phyloP scores from a whole-genome alignment of 129 eudicot species.

The Logfia minima region DNA sequence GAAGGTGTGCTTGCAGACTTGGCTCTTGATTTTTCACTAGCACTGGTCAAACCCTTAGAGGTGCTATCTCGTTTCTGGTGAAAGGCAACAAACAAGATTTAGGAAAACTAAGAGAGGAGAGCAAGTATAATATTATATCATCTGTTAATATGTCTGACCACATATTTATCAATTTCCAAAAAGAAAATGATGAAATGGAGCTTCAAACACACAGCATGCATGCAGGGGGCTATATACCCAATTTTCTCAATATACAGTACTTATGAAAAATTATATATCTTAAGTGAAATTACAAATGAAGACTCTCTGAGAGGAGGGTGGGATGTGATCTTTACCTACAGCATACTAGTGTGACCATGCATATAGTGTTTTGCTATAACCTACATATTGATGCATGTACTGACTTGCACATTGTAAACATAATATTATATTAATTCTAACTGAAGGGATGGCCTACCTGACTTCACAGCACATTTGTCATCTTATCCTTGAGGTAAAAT shows the following conservation, averaged over 20 bases:
- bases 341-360: not conserved
- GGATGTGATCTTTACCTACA: not conserved
- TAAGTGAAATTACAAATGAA: not conserved
- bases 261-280: not conserved
- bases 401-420: not conserved
- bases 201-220: not conserved
- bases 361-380: not conserved
- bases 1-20: slow-evolving; percentile 72
- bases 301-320: not conserved
- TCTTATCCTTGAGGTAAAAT: slow-evolving; percentile 4
- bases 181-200: not conserved
- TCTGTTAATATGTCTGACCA: not conserved
- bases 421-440: not conserved
- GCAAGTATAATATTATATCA: not conserved
- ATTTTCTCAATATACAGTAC: not conserved
- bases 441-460: not conserved
- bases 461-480: slow-evolving; percentile 1
- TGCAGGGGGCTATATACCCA: not conserved
- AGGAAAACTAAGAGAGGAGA: not conserved
- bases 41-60: slow-evolving; percentile 50
- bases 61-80: slow-evolving; percentile 70
- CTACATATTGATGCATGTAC: not conserved
- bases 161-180: not conserved
- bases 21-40: slow-evolving; percentile 74
- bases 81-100: slow-evolving; percentile 5